Evolutionary conservation across 2,329 filamentous ascomycete species (phyloP).

Genomic region (Fusarium sp.): DNA sequence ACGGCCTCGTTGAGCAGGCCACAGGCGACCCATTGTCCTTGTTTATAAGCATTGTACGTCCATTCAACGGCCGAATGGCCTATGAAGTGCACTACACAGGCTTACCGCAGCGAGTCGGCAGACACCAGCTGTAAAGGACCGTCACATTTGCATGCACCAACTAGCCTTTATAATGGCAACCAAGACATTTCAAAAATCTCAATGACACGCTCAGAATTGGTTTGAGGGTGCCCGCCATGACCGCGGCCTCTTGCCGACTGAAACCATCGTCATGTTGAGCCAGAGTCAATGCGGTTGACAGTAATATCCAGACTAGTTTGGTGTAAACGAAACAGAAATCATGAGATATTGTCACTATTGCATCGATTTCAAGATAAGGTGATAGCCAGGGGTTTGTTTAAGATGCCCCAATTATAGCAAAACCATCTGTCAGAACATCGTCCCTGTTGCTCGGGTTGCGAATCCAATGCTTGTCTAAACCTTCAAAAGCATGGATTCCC

Average conservation of each 20-base stretch:
- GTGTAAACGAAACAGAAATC: slow-evolving; percentile 32
- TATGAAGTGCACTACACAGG: slow-evolving; percentile 34
- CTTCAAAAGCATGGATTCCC: slow-evolving; percentile 38
- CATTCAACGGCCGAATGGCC: slow-evolving; percentile 23
- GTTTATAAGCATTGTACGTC: slow-evolving; percentile 37
- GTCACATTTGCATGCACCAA: slow-evolving; percentile 26
- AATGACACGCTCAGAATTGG: neutral
- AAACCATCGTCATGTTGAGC: slow-evolving; percentile 30
- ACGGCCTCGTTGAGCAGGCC: slow-evolving; percentile 34
- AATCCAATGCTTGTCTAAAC: slow-evolving; percentile 31
- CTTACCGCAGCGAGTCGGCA: slow-evolving; percentile 40
- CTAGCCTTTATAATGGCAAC: slow-evolving; percentile 13
- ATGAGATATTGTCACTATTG: slow-evolving; percentile 30
- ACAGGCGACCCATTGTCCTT: slow-evolving; percentile 37
- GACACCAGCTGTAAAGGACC: slow-evolving; percentile 36
- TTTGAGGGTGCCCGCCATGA: slow-evolving; percentile 17
- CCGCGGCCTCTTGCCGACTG: slow-evolving; percentile 30
- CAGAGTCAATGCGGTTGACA: slow-evolving; percentile 21
- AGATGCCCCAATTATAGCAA: slow-evolving; percentile 30
- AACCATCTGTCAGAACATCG: slow-evolving; percentile 10
- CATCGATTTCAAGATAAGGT: slow-evolving; percentile 23
- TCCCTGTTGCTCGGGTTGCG: slow-evolving; percentile 27
- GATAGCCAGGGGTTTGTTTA: slow-evolving; percentile 14
- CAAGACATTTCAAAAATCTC: slow-evolving; percentile 15
- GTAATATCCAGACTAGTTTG: slow-evolving; percentile 5